Evolutionary conservation across 169 alveolate species (phyloP), one percentile per base, ranked within the genome.

Genomic region (Plasmodium gonderi): DNA sequence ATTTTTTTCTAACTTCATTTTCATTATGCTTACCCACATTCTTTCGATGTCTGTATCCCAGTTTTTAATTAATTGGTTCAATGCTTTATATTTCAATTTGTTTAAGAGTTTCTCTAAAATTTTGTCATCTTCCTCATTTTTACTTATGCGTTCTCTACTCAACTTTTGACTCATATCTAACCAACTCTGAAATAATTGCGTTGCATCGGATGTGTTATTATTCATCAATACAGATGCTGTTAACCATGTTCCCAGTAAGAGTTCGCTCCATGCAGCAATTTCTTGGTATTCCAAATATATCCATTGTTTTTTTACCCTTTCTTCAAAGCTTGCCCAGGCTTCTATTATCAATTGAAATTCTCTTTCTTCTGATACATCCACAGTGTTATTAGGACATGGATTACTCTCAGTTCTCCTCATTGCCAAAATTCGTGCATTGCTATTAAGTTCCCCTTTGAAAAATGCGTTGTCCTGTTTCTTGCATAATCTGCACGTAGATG

Each of bases 1-100:
- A 79, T 79, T 79, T 33, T 79, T 79, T 54, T 49, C 77, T 17
- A 49, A 14, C 67, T 45, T 79, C 75, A 79, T 79, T 49, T 65
- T 29, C 9, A 79, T 26, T 4, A 79, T 54, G 9, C 29, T 23
- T n/a, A n/a, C 20, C 90, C 90, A 79, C n/a, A 14, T 17, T 20
- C 23, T 42, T 29, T 79, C 44, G 14, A 79, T 29, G 6, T 79
- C 75, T 14, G 9, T 11, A 79, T 79, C 77, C 90, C 90, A 79
- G 36, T 79, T 23, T 42, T 33, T 51, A 79, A 79, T 45, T 26
- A 49, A 33, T 49, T 60, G 17, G 36, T 79, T 79, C 36, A 79
- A 33, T 31, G 76, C 77, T 51, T 40, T 49, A 51, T 79, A 20
- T 51, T 79, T 79, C 23, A 79, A 40, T 51, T 79, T 79, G 14